Conservation (phyloP, 2,329 filamentous ascomycete species). For the Botrytis deweyae region DNA sequence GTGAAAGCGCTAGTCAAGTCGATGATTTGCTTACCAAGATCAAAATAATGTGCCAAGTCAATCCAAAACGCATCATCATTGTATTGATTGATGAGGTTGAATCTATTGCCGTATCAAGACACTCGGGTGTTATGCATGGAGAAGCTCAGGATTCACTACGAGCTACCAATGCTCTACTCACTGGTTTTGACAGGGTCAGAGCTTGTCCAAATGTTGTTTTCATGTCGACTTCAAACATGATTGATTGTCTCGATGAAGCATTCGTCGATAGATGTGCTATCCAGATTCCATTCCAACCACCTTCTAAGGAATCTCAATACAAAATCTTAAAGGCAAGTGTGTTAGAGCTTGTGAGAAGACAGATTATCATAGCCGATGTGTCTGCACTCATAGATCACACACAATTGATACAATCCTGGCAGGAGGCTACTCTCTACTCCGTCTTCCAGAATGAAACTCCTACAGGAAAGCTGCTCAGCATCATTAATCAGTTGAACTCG, state of each 20-base stretch:
- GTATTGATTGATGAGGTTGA: slow-evolving; percentile 41
- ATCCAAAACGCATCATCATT: slow-evolving; percentile 32
- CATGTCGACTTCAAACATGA: slow-evolving; percentile 38
- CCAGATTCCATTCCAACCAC: slow-evolving; percentile 29
- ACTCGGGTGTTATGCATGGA: slow-evolving; percentile 28
- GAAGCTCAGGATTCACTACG: slow-evolving; percentile 38
- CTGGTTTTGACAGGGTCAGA: slow-evolving; percentile 34
- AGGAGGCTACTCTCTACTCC: slow-evolving; percentile 28
- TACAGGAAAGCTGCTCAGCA: slow-evolving; percentile 24
- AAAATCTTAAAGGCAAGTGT: slow-evolving; percentile 34
- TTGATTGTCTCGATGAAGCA: slow-evolving; percentile 34
- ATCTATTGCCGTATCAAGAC: slow-evolving; percentile 35
- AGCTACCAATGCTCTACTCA: slow-evolving; percentile 40
- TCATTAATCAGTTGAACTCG: slow-evolving; percentile 28
- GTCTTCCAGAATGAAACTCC: neutral
- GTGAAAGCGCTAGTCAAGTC: slow-evolving; percentile 48
- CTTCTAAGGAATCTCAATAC: slow-evolving; percentile 33
- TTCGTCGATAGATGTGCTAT: slow-evolving; percentile 37
- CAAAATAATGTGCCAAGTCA: slow-evolving; percentile 31
- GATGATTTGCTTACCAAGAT: slow-evolving; percentile 46
- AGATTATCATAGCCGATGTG: slow-evolving; percentile 24
- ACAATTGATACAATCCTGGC: slow-evolving; percentile 27
- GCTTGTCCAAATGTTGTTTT: slow-evolving; percentile 34
- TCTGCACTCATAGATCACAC: slow-evolving; percentile 18
- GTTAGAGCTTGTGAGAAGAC: slow-evolving; percentile 29